Evolutionary conservation across 495 filamentous ascomycete genomes (phyloP), one percentile per base, ranked within the genome.

Genomic region (Cercophora samala): DNA sequence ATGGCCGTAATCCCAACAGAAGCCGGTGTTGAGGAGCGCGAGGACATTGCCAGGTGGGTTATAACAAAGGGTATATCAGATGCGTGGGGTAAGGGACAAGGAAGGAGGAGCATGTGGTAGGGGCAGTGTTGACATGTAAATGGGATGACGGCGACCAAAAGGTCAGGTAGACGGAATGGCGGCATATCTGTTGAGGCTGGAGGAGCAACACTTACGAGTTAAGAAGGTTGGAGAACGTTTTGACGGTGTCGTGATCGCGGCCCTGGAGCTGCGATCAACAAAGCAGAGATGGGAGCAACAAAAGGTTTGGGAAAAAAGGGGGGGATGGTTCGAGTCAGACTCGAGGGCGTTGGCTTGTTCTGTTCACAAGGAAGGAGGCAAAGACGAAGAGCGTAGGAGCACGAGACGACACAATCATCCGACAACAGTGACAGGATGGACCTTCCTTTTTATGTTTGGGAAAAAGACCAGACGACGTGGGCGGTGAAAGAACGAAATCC

Each of bases 181-280:
- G 25, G 29, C 21, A 46, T 22, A 23, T 13, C 25, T 25, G 23
- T 13, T 13, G 3, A 19, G 22, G 25, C 5, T 42, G 23, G 8
- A 18, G 42, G 55, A 37, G 21, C 13, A 61, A 23, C 66, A 68
- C 90, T 74, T 86, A 93, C 91, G 90, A 93, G 87, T 93, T 92
- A 64, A 94, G 85, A 69, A 93, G 86, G 81, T 92, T 94, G 83
- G 91, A 91, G 87, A 92, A 94, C 90, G 90, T 93, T 79, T 90
- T 93, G 90, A 80, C 88, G 86, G 79, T 77, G 76, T 65, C 69
- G 76, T 76, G 86, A 87, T 80, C 85, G 83, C 85, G 77, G 80
- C 80, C 73, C 73, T 72, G 66, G 71, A 83, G 81, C 78, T 60
- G 79, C 82, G 82, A 84, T 85, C 83, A 73, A 58, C 19, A 64